Base-by-base conservation (phyloP, 2,329 filamentous ascomycete genomes). In the Colletotrichum chrysophilum region DNA sequence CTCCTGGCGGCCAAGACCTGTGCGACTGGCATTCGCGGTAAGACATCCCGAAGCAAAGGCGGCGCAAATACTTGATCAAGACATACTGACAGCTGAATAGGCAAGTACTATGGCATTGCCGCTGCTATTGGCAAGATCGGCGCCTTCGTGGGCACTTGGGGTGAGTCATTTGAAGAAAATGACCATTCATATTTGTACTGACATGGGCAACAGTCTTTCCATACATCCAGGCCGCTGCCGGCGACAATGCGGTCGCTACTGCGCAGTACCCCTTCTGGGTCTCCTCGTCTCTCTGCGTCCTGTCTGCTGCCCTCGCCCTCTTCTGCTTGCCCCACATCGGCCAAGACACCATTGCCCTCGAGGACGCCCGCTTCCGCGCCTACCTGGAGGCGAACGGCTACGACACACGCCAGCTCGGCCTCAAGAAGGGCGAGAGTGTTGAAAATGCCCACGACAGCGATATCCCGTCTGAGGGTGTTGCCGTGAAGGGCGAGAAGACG, bases 251-350 rank as follows among this genome's bases (percentile, higher is more conserved):
- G 0, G 85, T 90, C 24, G 88, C 91, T 24, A 88, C 89, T 7
- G 95, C 95, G 1, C 95, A 98, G 82, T 95, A 97, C 79, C 96
- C 96, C 0, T 98, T 98, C 86, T 98, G 93, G 84, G 95, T 98
- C n/a, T 93, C 93, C 3, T 94, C 93, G 52, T 88, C 91, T 28
- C 84, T 98, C 71, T 97, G 95, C 79, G 84, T 97, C n/a, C 87
- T 98, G 65, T 93, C 92, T 3, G 95, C 94, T 0, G 84, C 77
- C 7, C 82, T 87, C 13, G 79, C 87, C 2, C 86, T 94, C 10
- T 91, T 95, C 79, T 89, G 90, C 74, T 84, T 98, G 66, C 96
- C 96, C 0, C 86, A 94, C 64, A 94, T 98, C 76, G 92, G 92
- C n/a, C 90, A 97, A 85, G 94, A 98, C 80, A 98, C 95, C 0